phyloP scores from a whole-genome alignment of 768 basidiomycete species.

The Tricholoma furcatifolium region DNA sequence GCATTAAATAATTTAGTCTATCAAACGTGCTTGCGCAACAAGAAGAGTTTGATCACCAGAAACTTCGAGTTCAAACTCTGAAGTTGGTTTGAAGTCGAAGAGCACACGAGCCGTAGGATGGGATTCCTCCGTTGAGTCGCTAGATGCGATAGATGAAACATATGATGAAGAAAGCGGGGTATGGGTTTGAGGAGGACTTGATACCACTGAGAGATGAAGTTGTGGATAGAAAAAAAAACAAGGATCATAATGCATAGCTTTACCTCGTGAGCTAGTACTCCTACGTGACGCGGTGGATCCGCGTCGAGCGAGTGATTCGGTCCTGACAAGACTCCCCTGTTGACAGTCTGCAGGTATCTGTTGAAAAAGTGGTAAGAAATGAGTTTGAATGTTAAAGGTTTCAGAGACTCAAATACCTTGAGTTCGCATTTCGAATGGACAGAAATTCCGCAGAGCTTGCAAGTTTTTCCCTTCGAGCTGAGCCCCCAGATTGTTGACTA shows the following conservation, averaged over 20 bases:
- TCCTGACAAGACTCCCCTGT: constrained; percentile 26
- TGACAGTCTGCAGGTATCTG: constrained; percentile 77
- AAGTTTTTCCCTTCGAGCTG: constrained; percentile 85
- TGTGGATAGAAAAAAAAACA: not conserved
- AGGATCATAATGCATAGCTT: not conserved
- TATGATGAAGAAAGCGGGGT: constrained; percentile 59
- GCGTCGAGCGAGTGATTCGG: constrained; percentile 21
- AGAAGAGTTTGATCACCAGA: constrained; percentile 40
- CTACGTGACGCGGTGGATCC: constrained; percentile 21
- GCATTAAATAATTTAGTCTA: constrained; percentile 8
- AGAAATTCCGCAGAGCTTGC: constrained; percentile 71
- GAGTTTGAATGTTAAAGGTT: not conserved
- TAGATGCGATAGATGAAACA: constrained; percentile 36
- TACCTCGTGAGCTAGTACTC: constrained; percentile 23
- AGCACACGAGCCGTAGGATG: constrained; percentile 58
- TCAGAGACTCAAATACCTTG: constrained; percentile 47
- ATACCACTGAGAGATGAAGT: not conserved
- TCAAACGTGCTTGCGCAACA: not conserved
- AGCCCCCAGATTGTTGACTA: constrained; percentile 87
- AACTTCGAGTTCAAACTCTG: constrained; percentile 74
- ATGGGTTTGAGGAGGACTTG: constrained; percentile 17
- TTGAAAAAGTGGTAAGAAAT: not conserved
- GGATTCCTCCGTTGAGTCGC: constrained; percentile 40
- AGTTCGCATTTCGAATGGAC: constrained; percentile 86
- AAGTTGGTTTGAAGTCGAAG: constrained; percentile 74